These are phyloP conservation scores for Mrakia blollopis DNA, from an alignment of 768 basidiomycete species.

Conservation along the genomic window DNA sequence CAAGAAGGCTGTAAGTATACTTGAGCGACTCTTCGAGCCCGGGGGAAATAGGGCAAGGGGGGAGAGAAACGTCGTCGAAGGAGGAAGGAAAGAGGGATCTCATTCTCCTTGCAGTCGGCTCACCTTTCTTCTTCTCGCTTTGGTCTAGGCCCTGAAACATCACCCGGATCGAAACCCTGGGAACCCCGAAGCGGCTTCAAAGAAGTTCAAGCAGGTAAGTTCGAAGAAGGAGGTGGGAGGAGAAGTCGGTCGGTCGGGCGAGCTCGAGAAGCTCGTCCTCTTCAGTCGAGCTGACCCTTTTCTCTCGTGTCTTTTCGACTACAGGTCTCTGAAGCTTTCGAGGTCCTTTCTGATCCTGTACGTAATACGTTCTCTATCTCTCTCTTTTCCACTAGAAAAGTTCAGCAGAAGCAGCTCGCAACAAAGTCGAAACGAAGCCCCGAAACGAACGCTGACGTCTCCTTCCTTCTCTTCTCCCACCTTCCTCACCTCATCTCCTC, in stretches of 20 bases:
- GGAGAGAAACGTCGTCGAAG: slow-evolving; percentile 49
- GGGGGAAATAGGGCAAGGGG: neutral
- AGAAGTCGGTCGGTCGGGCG: neutral
- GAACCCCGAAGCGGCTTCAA: slow-evolving; percentile 75
- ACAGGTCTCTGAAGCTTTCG: slow-evolving; percentile 90
- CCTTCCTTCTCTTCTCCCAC: neutral
- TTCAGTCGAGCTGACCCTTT: neutral
- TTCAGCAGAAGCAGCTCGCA: neutral
- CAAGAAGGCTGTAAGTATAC: slow-evolving; percentile 67
- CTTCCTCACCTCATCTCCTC: neutral
- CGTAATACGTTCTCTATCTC: slow-evolving; percentile 27
- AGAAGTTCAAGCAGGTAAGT: slow-evolving; percentile 85
- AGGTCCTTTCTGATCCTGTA: slow-evolving; percentile 72
- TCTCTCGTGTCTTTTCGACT: neutral
- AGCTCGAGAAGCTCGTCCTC: neutral
- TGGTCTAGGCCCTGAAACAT: slow-evolving; percentile 75
- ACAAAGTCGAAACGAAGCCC: neutral
- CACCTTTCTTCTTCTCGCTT: slow-evolving; percentile 4
- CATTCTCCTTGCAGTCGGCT: neutral
- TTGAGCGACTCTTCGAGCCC: neutral
- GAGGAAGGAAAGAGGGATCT: slow-evolving; percentile 2
- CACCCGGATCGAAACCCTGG: slow-evolving; percentile 82
- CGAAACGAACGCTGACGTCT: neutral
- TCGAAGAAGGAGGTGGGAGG: neutral
- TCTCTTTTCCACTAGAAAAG: too few relatives aligned